Percentiles rank a stretch among this genome's conserved stretches.
phyloP scores from a whole-genome alignment of 148 eudicot species.

The Heliamphora exappendiculata region DNA sequence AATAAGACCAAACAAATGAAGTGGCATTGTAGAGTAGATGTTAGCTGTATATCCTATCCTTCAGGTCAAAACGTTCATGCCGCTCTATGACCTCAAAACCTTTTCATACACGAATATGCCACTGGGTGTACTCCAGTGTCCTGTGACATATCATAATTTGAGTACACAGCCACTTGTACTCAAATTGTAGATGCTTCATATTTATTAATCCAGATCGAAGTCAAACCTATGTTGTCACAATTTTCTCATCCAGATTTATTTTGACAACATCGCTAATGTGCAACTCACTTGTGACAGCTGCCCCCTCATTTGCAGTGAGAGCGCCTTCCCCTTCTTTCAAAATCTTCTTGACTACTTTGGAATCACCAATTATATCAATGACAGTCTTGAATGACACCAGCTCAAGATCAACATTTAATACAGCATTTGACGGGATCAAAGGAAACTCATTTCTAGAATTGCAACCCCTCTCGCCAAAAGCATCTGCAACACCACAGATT shows the following conservation, averaged over 20 bases:
- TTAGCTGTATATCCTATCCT: not conserved
- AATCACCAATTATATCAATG: constrained; percentile 49
- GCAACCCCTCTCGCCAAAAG: constrained; percentile 30
- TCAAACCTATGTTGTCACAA: not conserved
- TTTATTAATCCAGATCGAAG: no score
- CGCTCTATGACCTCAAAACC: not conserved
- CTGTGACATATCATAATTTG: not conserved
- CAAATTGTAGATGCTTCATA: not conserved
- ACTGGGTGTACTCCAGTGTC: not conserved
- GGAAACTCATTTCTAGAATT: constrained; percentile 19
- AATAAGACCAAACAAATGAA: no score
- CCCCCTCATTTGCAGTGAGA: constrained; percentile 49
- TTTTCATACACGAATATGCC: not conserved
- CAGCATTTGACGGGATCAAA: constrained; percentile 35
- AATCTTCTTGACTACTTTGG: constrained; percentile 52
- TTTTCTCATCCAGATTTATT: not conserved
- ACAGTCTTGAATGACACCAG: constrained; percentile 49
- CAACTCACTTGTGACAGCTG: constrained; percentile 49
- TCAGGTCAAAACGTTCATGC: not conserved
- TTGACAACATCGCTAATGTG: not conserved
- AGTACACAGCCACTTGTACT: not conserved
- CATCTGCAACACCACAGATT: constrained; percentile 58
- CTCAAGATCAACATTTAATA: constrained; percentile 33
- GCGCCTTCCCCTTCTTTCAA: constrained; percentile 49
- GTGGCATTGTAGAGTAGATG: no score